Evolutionary conservation across 1,284 basidiomycete species (phyloP).

Genomic region (Rhodotorula sp.): DNA sequence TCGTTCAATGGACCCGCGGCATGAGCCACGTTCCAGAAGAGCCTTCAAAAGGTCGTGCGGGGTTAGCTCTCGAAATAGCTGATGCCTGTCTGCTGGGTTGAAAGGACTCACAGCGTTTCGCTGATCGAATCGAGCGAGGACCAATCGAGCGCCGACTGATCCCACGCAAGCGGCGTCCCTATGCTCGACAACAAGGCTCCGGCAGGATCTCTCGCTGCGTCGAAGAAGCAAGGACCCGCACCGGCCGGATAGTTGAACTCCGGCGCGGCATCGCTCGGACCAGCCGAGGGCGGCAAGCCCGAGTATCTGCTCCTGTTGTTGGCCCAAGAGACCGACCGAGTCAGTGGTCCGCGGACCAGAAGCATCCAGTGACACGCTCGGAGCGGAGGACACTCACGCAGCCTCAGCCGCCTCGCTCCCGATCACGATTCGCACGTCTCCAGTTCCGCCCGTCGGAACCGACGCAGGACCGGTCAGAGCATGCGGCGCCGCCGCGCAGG

Average conservation of each 20-base stretch:
- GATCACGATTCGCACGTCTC: no score
- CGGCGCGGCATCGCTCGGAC: no score
- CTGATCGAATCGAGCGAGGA: conserved; percentile 2
- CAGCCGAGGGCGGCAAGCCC: no score
- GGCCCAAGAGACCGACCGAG: no score
- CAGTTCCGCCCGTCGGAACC: no score
- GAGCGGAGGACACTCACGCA: no score
- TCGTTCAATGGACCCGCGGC: not conserved
- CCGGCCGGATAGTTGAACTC: no score
- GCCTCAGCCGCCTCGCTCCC: no score
- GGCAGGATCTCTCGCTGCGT: not conserved
- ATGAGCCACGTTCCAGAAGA: conserved; percentile 9
- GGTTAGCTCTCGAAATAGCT: not conserved
- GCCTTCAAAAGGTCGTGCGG: not conserved
- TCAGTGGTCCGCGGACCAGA: no score
- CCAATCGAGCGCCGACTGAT: conserved; percentile 3
- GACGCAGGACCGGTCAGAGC: not conserved
- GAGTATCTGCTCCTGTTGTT: no score
- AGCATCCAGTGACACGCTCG: no score
- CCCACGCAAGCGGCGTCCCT: not conserved
- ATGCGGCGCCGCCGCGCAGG: not conserved
- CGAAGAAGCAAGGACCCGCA: not conserved
- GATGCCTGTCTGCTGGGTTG: not conserved
- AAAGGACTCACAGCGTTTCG: conserved; percentile 2
- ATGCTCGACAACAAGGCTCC: not conserved